A percentile compares a stretch with the other conserved stretches of the same genome.
phyloP scores from a whole-genome alignment of 2,329 filamentous ascomycete genomes.

The Trichophyton schoenleinii region DNA sequence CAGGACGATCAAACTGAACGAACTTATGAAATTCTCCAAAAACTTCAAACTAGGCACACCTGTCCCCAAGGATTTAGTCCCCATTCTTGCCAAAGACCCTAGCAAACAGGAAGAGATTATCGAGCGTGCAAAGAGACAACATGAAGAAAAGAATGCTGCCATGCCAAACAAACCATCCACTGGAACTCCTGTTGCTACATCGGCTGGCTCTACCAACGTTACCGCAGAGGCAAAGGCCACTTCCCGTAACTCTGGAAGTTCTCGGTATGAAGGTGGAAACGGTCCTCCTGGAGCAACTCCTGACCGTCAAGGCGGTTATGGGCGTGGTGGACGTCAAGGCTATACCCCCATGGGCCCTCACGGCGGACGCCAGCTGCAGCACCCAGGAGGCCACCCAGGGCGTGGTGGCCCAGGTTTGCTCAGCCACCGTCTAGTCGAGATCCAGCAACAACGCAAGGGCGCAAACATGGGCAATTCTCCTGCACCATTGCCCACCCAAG shows the following conservation, averaged over 20 bases:
- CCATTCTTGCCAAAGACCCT: conserved; percentile 95
- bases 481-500: conserved; percentile 46
- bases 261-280: conserved; percentile 32
- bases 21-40: conserved; percentile 86
- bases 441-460: conserved; percentile 41
- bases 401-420: conserved; percentile 35
- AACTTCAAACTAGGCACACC: conserved; percentile 91
- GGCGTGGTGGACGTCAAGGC: conserved; percentile 36
- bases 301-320: conserved; percentile 36
- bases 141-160: conserved; percentile 43
- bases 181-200: conserved; percentile 16
- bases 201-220: conserved; percentile 19
- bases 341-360: conserved; percentile 37
- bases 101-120: conserved; percentile 86
- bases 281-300: conserved; percentile 20
- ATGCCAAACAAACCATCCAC: conserved; percentile 11
- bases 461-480: conserved; percentile 33
- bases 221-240: conserved; percentile 38
- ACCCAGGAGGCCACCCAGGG: conserved; percentile 32
- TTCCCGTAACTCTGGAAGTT: conserved; percentile 35
- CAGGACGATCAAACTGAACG: conserved; percentile 83
- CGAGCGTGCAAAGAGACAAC: conserved; percentile 68
- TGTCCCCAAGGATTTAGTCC: conserved; percentile 79
- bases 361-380: conserved; percentile 28
- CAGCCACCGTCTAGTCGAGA: conserved; percentile 40